Conservation (phyloP, 805 yeast genomes). For the Ogataea corticis region DNA sequence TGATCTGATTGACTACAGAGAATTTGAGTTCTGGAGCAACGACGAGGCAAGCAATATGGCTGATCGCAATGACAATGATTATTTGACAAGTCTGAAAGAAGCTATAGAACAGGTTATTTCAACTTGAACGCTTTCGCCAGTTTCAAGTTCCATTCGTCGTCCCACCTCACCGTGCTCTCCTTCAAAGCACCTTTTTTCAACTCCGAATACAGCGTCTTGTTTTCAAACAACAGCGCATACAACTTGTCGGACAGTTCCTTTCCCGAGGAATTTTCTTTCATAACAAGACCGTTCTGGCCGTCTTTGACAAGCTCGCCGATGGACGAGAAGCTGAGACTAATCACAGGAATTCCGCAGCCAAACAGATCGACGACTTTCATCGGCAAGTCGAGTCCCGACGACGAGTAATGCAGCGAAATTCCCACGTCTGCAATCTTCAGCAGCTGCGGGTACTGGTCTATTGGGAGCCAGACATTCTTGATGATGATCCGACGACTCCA, state of each 20-base stretch:
- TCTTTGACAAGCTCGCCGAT: constrained; percentile 73
- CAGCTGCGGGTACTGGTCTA: constrained; percentile 77
- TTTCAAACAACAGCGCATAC: constrained; percentile 32
- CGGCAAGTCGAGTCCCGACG: constrained; percentile 92
- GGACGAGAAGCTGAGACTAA: constrained; percentile 75
- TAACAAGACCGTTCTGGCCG: constrained; percentile 66
- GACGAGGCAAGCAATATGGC: constrained; percentile 34
- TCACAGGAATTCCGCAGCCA: constrained; percentile 93
- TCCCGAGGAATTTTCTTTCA: constrained; percentile 38
- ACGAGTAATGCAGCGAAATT: constrained; percentile 84
- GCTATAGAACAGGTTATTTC: constrained; percentile 1
- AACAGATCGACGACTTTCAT: constrained; percentile 97
- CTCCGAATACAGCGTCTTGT: constrained; percentile 27
- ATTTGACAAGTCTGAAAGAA: constrained; percentile 28
- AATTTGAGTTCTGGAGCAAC: constrained; percentile 26
- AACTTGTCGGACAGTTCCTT: constrained; percentile 44
- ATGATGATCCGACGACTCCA: constrained; percentile 53
- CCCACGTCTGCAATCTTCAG: constrained; percentile 83
- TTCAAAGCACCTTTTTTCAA: constrained; percentile 67
- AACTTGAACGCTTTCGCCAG: constrained; percentile 37
- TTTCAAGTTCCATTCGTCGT: constrained; percentile 63
- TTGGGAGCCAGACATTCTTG: constrained; percentile 71
- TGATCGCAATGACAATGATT: constrained; percentile 32
- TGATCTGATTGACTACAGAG: constrained; percentile 17
- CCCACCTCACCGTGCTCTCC: constrained; percentile 78